Evolutionary conservation across 78 protist genomes (phyloP).

Genomic region (Dictyostelium discoideum): dicty_2.7 NC_007088.5:2328501-2329000

Average conservation of each 20-base stretch:
- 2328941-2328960: slow-evolving; percentile 31
- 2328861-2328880: neutral
- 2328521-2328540: neutral
- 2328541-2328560: slow-evolving; percentile 49
- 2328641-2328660: slow-evolving; percentile 56
- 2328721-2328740: slow-evolving; percentile 26
- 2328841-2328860: neutral
- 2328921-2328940: slow-evolving; percentile 5
- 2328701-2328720: slow-evolving; percentile 56
- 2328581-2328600: neutral
- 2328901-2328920: slow-evolving; percentile 59
- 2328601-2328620: slow-evolving; percentile 51
- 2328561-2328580: slow-evolving; percentile 54
- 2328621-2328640: slow-evolving; percentile 18
- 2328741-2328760: slow-evolving; percentile 23
- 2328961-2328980: slow-evolving; percentile 51
- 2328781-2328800: neutral
- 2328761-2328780: slow-evolving; percentile 48
- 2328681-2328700: slow-evolving; percentile 46
- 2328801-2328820: slow-evolving; percentile 59
- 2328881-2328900: neutral
- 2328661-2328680: slow-evolving; percentile 38
- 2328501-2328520: neutral
- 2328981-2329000: slow-evolving; percentile 34
- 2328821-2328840: neutral